Evolutionary conservation across 305 asterid genomes (phyloP), one percentile per base, ranked within the genome.

Genomic region (Solanum chacoense): DNA sequence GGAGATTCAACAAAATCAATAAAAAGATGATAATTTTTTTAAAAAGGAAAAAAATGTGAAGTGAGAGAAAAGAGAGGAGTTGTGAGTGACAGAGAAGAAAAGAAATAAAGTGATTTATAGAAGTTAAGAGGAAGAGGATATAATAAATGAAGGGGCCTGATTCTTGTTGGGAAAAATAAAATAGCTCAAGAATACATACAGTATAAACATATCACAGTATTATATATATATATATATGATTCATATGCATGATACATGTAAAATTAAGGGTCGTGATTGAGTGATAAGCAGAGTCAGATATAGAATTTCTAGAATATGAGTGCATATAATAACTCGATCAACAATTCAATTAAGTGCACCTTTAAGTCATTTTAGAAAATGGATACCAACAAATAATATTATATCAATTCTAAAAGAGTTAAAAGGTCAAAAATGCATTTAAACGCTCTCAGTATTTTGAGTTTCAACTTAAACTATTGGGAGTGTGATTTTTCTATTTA

Each of bases 121-220:
- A 79, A 85, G 13, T 78, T 22, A 28, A 86, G 81, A 26, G 73
- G 84, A 89, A 87, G 90, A 67, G 84, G 89, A 34, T 85, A 95
- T 97, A 94, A 91, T 95, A 93, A 95, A 95, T 94, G 94, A 74
- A 85, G 95, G 90, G 90, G 90, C 92, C 87, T 73, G 78, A 89
- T 72, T 90, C 88, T 55, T 89, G 91, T 91, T 91, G 91, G 90
- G 88, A 74, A 73, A 42, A 72, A 87, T 77, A 86, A 69, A 69
- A 74, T 74, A 74, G 59, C 86, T 31, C 29, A 72, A 11, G 16
- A 40, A 26, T 40, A 13, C 26, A 69, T 69, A 74, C 31, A 32
- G 36, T 28, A 16, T 40, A 42, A 18, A 80, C 69, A 80, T 38
- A 78, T 37, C 63, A 36, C 59, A 37, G 3, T 76, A 35, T 34